These are phyloP conservation scores for Pichia paraexigua DNA, from an alignment of 805 yeast genomes.

Conservation along the genomic window DNA sequence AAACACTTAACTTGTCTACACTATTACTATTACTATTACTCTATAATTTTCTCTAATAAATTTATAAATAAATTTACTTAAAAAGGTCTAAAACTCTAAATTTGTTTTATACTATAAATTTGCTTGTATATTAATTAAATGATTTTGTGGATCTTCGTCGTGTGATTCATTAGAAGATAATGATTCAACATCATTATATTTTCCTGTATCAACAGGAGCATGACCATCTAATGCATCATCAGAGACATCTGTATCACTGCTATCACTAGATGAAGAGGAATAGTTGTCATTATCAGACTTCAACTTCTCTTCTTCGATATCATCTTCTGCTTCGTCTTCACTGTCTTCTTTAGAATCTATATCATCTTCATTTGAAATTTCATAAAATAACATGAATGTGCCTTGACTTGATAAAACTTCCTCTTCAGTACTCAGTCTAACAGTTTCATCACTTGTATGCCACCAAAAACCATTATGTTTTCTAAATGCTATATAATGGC, in stretches of 20 bases:
- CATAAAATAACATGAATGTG: conserved; percentile 89
- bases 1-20: too few species aligned
- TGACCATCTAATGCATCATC: background rate
- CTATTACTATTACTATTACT: background rate
- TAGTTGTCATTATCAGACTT: background rate
- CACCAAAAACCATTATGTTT: conserved; percentile 84
- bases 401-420: conserved; percentile 82
- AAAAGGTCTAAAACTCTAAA: background rate
- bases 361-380: conserved; percentile 27
- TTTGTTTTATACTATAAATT: background rate
- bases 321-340: conserved; percentile 9
- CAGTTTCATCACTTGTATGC: conserved; percentile 88
- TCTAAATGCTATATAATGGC: conserved; percentile 91
- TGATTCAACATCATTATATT: background rate
- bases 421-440: conserved; percentile 66
- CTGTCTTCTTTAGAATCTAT: conserved; percentile 8
- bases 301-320: background rate
- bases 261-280: background rate
- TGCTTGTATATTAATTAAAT: conserved; percentile 7
- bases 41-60: background rate
- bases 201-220: background rate
- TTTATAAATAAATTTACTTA: background rate
- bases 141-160: background rate
- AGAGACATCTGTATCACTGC: background rate
- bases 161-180: background rate